Evolutionary conservation across 108 stramenopile species (phyloP).

Genomic region (Parietichytrium sp.): DNA sequence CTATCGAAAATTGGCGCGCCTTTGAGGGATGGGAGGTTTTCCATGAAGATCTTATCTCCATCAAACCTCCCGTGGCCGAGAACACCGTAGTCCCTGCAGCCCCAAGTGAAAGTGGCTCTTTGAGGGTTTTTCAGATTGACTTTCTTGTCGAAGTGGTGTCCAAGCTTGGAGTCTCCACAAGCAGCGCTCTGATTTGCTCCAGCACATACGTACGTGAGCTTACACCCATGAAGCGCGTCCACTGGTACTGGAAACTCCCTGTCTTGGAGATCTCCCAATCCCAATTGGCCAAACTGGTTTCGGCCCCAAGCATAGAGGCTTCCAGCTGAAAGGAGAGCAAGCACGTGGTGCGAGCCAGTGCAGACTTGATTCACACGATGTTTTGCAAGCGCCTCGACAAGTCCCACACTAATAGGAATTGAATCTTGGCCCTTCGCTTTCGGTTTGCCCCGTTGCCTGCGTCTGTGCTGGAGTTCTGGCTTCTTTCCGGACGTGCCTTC

Average conservation of each 20-base stretch:
- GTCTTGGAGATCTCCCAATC: neutral
- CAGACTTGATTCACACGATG: neutral
- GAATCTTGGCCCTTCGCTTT: no score
- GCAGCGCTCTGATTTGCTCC: constrained; percentile 3
- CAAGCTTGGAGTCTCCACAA: neutral
- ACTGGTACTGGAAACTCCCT: neutral
- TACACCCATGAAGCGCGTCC: neutral
- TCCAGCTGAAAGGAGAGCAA: neutral
- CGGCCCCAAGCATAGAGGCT: neutral
- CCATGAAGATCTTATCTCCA: neutral
- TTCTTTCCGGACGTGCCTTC: neutral
- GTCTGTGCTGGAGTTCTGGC: neutral
- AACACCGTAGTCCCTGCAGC: neutral
- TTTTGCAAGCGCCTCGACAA: neutral
- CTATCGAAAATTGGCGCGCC: neutral
- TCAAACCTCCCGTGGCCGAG: neutral
- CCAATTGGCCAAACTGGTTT: constrained; percentile 4
- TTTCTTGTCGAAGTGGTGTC: neutral
- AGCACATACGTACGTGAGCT: neutral
- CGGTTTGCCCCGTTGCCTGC: no score
- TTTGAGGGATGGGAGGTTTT: neutral
- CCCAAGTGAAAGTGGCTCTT: neutral
- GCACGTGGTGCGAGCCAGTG: neutral
- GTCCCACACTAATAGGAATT: no score
- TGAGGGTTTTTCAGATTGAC: neutral